Conservation (phyloP, 2,329 filamentous ascomycete species). For the Xylariales sp. region DNA sequence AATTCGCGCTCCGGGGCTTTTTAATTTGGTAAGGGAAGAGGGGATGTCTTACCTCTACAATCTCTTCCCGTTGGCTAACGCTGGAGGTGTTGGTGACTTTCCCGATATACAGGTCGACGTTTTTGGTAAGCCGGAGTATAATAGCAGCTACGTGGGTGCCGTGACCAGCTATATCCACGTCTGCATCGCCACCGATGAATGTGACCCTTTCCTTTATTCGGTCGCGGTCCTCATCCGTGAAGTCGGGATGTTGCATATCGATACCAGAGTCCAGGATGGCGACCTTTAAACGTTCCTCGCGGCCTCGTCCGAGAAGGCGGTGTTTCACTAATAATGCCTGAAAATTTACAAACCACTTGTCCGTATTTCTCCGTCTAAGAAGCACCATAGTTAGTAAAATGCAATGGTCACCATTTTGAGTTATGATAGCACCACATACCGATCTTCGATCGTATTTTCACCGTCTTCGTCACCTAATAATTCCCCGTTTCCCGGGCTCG, state of each 20-base stretch:
- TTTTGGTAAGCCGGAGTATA: slow-evolving; percentile 15
- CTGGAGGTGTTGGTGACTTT: slow-evolving; percentile 8
- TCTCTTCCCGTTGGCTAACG: neutral
- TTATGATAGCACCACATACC: neutral
- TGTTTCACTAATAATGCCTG: neutral
- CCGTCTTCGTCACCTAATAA: slow-evolving; percentile 2
- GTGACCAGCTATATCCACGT: slow-evolving; percentile 4
- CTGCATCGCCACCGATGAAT: slow-evolving; percentile 3
- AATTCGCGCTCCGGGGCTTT: neutral
- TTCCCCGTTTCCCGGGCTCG: neutral
- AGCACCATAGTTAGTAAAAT: neutral
- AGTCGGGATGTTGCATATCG: slow-evolving; percentile 2
- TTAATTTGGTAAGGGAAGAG: slow-evolving; percentile 1
- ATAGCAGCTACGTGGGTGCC: slow-evolving; percentile 14
- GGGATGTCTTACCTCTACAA: slow-evolving; percentile 3
- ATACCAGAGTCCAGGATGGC: slow-evolving; percentile 7
- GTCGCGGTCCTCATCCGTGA: slow-evolving; percentile 1
- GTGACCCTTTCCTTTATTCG: slow-evolving; percentile 7
- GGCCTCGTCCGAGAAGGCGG: neutral
- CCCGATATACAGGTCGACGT: slow-evolving; percentile 10
- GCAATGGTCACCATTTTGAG: neutral
- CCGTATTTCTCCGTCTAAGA: neutral
- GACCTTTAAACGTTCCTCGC: slow-evolving; percentile 9
- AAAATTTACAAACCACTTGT: slow-evolving; percentile 11
- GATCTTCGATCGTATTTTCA: slow-evolving; percentile 7